These are phyloP conservation scores for Austroboletus eburneus DNA, from an alignment of 768 basidiomycete species.

Conservation along the genomic window DNA sequence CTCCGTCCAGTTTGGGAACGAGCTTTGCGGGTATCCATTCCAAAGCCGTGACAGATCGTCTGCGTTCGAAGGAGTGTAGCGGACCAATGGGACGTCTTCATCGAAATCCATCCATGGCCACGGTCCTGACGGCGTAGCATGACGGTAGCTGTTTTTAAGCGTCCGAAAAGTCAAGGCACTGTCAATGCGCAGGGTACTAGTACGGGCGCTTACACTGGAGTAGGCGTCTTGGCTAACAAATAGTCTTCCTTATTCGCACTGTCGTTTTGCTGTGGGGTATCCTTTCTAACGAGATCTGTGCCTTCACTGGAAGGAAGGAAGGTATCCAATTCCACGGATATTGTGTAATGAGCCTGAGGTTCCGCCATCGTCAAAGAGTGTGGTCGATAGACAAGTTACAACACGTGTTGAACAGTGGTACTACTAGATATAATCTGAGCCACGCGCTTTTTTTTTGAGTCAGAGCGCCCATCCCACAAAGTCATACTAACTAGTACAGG, in stretches of 20 bases:
- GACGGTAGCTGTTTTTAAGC: constrained; percentile 26
- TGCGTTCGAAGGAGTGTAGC: background rate
- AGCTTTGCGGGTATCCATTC: constrained; percentile 28
- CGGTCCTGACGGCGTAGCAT: constrained; percentile 38
- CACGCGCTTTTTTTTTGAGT: no score
- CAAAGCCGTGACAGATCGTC: constrained; percentile 10
- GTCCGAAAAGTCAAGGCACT: background rate
- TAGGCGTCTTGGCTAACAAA: constrained; percentile 14
- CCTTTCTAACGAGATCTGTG: background rate
- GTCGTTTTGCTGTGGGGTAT: background rate
- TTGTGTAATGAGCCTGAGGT: constrained; percentile 15
- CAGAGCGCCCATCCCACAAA: no score
- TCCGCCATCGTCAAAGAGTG: constrained; percentile 8
- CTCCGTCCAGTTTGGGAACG: constrained; percentile 32
- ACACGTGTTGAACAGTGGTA: constrained; percentile 1
- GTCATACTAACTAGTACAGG: no score
- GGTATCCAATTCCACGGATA: constrained; percentile 19
- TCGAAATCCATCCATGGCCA: constrained; percentile 43
- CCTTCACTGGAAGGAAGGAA: background rate
- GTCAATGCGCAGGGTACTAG: background rate
- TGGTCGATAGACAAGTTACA: constrained; percentile 1
- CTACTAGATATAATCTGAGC: no score
- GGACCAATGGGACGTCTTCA: constrained; percentile 15
- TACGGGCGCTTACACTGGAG: constrained; percentile 20
- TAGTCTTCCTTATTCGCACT: background rate